Evolutionary conservation across 2,329 filamentous ascomycete species (phyloP).

Genomic region (Laburnicola sp.): DNA sequence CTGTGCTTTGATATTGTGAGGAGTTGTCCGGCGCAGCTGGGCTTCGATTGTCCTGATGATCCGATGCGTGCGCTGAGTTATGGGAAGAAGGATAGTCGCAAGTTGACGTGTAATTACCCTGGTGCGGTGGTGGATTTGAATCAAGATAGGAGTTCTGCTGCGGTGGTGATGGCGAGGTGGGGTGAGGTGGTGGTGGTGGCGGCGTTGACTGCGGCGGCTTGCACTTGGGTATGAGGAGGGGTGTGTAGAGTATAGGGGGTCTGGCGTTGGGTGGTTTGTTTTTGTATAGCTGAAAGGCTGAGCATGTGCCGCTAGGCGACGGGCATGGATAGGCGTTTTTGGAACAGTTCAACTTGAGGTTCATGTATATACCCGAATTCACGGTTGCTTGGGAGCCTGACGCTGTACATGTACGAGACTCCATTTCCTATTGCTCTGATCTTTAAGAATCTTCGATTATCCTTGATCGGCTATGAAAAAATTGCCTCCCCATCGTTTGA

Average conservation of each 20-base stretch:
- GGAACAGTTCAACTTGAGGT: neutral
- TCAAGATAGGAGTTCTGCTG: conserved; percentile 21
- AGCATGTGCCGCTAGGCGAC: neutral
- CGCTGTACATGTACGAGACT: neutral
- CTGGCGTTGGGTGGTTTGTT: neutral
- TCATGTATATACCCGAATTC: conserved; percentile 13
- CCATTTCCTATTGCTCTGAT: neutral
- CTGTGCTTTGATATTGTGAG: conserved; percentile 85
- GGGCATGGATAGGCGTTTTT: conserved; percentile 17
- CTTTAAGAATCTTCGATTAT: no score
- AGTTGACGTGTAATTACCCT: conserved; percentile 46
- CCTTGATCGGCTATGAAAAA: no score
- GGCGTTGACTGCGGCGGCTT: conserved; percentile 4
- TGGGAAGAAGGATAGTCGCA: conserved; percentile 24
- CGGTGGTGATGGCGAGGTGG: neutral
- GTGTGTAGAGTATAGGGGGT: neutral
- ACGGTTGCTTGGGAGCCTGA: conserved; percentile 1
- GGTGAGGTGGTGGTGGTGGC: conserved; percentile 15
- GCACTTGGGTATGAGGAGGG: conserved; percentile 11
- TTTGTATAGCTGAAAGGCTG: neutral
- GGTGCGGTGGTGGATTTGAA: conserved; percentile 47
- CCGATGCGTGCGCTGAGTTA: conserved; percentile 26
- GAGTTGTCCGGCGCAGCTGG: conserved; percentile 76
- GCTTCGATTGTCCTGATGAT: conserved; percentile 71
- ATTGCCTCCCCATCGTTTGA: neutral